Percentiles rank a stretch among this genome's conserved stretches.
Conservation (phyloP, 2,329 filamentous ascomycete species). For the Arthrobotrys pseudoclavata region DNA sequence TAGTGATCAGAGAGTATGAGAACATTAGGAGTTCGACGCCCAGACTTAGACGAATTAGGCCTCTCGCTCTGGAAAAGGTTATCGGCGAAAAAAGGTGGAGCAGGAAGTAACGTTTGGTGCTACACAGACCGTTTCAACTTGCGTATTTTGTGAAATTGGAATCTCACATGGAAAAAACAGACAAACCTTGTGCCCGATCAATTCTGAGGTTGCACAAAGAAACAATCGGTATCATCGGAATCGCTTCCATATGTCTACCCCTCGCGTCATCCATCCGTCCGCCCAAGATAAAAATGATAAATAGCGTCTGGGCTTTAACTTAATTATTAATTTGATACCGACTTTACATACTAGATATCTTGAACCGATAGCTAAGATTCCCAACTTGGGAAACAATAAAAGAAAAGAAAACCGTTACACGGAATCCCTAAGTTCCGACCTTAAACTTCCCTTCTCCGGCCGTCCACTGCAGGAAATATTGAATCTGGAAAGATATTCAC, state of each 20-base stretch:
- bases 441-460: slow-evolving; percentile 12
- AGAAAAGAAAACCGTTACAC: slow-evolving; percentile 24
- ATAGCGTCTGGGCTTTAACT: slow-evolving; percentile 5
- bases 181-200: slow-evolving; percentile 11
- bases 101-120: slow-evolving; percentile 11
- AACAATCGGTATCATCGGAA: slow-evolving; percentile 48
- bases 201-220: slow-evolving; percentile 53
- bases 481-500: slow-evolving; percentile 25
- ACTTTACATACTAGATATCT: not conserved
- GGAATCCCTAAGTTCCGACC: slow-evolving; percentile 1
- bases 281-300: not conserved
- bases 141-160: not conserved
- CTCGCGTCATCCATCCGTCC: slow-evolving; percentile 10
- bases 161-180: slow-evolving; percentile 9
- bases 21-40: slow-evolving; percentile 19
- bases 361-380: not conserved
- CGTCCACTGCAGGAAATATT: slow-evolving; percentile 10
- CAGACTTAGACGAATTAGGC: slow-evolving; percentile 18
- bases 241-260: slow-evolving; percentile 23
- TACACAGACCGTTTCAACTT: slow-evolving; percentile 24
- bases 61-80: not conserved
- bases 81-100: slow-evolving; percentile 32
- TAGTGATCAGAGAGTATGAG: slow-evolving; percentile 15
- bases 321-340: not conserved
- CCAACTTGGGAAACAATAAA: not conserved